Conservation (phyloP, 1,284 basidiomycete species). For the Polyporus tsugae region DNA sequence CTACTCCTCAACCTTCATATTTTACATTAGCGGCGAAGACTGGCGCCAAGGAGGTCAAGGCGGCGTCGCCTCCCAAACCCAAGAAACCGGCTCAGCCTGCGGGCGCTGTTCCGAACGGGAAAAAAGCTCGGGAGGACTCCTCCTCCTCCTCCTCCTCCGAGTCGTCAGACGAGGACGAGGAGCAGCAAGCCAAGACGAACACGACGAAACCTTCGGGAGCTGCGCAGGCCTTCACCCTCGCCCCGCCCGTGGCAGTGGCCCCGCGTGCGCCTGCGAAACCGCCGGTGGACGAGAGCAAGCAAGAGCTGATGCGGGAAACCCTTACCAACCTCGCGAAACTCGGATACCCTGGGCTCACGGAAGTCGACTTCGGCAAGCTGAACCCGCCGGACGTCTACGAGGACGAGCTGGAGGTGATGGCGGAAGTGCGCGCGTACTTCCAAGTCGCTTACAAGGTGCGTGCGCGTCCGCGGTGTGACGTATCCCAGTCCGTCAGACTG, state of each 20-base stretch:
- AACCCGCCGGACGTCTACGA: slow-evolving; percentile 49
- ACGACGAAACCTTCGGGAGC: neutral
- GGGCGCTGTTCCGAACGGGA: no score
- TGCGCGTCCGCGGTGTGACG: neutral
- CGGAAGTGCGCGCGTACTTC: slow-evolving; percentile 60
- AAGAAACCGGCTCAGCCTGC: no score
- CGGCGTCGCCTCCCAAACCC: no score
- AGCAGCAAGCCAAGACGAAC: no score
- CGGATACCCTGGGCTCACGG: slow-evolving; percentile 42
- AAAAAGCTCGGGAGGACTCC: neutral
- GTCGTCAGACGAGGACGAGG: neutral
- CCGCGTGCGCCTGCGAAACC: neutral
- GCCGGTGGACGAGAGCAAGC: neutral
- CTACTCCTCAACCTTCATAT: neutral
- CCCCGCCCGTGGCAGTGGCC: neutral
- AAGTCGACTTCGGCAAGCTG: slow-evolving; percentile 51
- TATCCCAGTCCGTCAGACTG: neutral
- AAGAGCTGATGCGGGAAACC: slow-evolving; percentile 30
- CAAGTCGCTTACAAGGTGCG: slow-evolving; percentile 56
- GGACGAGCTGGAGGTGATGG: slow-evolving; percentile 57
- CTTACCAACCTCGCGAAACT: slow-evolving; percentile 44
- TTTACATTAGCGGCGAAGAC: neutral
- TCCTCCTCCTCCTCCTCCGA: neutral
- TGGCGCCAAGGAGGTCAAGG: no score
- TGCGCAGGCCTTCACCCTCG: neutral